phyloP scores from a whole-genome alignment of 495 filamentous ascomycete species.

The Penicillium roqueforti region DNA sequence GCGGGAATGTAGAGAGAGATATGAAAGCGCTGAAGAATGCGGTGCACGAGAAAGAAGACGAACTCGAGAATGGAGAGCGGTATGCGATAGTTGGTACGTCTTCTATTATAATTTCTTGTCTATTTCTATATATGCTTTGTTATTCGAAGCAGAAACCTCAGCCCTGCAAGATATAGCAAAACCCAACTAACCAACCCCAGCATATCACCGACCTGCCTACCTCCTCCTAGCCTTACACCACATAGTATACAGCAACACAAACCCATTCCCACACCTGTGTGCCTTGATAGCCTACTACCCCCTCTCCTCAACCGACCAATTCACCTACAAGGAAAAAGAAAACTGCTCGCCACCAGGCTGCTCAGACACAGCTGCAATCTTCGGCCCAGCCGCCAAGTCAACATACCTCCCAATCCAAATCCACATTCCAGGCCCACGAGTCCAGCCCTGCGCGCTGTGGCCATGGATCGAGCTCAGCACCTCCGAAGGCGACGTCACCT shows the following conservation, averaged over 20 bases:
- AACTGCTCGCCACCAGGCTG: slow-evolving; percentile 24
- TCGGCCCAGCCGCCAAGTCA: slow-evolving; percentile 27
- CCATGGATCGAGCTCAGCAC: slow-evolving; percentile 22
- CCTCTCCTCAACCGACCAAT: slow-evolving; percentile 16
- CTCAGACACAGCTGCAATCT: slow-evolving; percentile 31
- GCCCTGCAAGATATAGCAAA: background rate
- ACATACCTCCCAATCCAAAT: slow-evolving; percentile 50
- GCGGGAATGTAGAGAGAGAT: slow-evolving; percentile 38
- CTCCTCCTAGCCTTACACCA: slow-evolving; percentile 50
- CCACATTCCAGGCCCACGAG: slow-evolving; percentile 48
- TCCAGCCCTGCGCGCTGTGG: slow-evolving; percentile 30
- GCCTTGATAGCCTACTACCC: slow-evolving; percentile 61
- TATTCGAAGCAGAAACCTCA: background rate
- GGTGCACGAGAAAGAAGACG: slow-evolving; percentile 42
- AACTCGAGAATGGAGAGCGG: slow-evolving; percentile 41
- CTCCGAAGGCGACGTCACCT: slow-evolving; percentile 22
- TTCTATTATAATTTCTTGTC: background rate
- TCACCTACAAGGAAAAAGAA: slow-evolving; percentile 4
- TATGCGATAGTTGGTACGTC: slow-evolving; percentile 46
- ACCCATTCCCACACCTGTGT: slow-evolving; percentile 39
- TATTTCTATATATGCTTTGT: background rate
- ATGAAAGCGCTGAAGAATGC: slow-evolving; percentile 40
- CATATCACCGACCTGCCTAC: slow-evolving; percentile 56
- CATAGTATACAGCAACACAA: slow-evolving; percentile 37
- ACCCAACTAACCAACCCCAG: slow-evolving; percentile 20